Conservation (phyloP, 345 rosid genomes). For the Gossypium anomalum region DNA sequence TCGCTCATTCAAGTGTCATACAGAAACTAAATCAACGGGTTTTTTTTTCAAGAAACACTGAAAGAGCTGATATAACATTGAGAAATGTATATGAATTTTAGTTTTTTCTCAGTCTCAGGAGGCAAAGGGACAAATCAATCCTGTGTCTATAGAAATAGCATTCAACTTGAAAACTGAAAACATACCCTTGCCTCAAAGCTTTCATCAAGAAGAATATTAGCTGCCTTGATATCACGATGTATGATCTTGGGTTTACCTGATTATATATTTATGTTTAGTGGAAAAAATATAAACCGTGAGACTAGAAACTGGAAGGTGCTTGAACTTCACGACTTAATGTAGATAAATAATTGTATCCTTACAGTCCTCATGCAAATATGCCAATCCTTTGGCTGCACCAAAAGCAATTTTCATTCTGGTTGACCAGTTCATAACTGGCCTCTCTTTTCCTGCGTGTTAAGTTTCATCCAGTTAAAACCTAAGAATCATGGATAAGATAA, state of each 20-base stretch:
- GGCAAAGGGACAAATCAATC: background rate
- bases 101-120: background rate
- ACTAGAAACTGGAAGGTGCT: slow-evolving; percentile 3
- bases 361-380: slow-evolving; percentile 92
- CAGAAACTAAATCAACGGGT: background rate
- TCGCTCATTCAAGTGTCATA: background rate
- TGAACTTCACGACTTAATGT: background rate
- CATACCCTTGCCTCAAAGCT: slow-evolving; percentile 75
- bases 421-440: slow-evolving; percentile 62
- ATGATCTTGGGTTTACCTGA: slow-evolving; percentile 80
- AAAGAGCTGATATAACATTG: background rate
- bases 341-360: slow-evolving; percentile 26
- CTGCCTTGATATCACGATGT: slow-evolving; percentile 84
- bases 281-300: background rate
- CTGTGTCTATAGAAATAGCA: background rate
- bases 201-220: slow-evolving; percentile 74
- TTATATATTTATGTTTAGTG: slow-evolving; percentile 4
- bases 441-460: slow-evolving; percentile 50
- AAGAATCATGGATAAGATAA: background rate
- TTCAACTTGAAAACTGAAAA: slow-evolving; percentile 6
- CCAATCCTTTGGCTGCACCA: slow-evolving; percentile 86
- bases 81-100: background rate
- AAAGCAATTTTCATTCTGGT: slow-evolving; percentile 68
- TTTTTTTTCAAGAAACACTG: background rate
- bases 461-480: background rate